Conservation (phyloP, 1,139 yeast species). For the Blastobotrys proliferans region DNA sequence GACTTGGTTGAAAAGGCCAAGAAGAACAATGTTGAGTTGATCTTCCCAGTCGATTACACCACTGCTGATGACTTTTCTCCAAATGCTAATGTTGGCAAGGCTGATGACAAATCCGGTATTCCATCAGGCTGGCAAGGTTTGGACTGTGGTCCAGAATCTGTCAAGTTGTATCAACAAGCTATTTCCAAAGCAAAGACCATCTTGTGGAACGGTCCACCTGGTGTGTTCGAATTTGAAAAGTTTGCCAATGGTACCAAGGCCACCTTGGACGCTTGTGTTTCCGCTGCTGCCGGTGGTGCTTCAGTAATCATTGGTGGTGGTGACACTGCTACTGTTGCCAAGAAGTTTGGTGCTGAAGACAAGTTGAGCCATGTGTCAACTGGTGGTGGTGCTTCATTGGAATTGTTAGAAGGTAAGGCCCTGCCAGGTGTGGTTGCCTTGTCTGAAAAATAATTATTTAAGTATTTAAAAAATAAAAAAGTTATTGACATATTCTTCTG, state of each 20-base stretch:
- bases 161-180: slow-evolving; percentile 68
- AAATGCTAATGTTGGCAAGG: slow-evolving; percentile 78
- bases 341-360: slow-evolving; percentile 92
- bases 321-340: slow-evolving; percentile 98
- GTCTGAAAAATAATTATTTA: slow-evolving; percentile 48
- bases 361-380: slow-evolving; percentile 96
- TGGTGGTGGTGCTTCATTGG: slow-evolving; percentile 99
- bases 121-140: slow-evolving; percentile 94
- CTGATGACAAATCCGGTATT: slow-evolving; percentile 82
- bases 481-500: slow-evolving; percentile 1
- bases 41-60: slow-evolving; percentile 88
- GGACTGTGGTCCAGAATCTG: slow-evolving; percentile 87
- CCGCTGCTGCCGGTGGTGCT: slow-evolving; percentile 81
- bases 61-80: slow-evolving; percentile 90
- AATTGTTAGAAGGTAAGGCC: slow-evolving; percentile 95
- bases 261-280: slow-evolving; percentile 79
- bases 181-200: slow-evolving; percentile 92
- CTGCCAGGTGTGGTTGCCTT: slow-evolving; percentile 95
- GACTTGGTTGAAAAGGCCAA: slow-evolving; percentile 89
- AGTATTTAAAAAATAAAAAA: background rate
- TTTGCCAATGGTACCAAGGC: slow-evolving; percentile 89
- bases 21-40: slow-evolving; percentile 85
- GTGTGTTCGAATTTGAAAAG: slow-evolving; percentile 93
- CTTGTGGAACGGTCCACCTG: slow-evolving; percentile 99
- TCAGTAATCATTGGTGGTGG: slow-evolving; percentile 99